Evolutionary conservation across 129 eudicot genomes (phyloP).

Genomic region (Lactuca saligna): DNA sequence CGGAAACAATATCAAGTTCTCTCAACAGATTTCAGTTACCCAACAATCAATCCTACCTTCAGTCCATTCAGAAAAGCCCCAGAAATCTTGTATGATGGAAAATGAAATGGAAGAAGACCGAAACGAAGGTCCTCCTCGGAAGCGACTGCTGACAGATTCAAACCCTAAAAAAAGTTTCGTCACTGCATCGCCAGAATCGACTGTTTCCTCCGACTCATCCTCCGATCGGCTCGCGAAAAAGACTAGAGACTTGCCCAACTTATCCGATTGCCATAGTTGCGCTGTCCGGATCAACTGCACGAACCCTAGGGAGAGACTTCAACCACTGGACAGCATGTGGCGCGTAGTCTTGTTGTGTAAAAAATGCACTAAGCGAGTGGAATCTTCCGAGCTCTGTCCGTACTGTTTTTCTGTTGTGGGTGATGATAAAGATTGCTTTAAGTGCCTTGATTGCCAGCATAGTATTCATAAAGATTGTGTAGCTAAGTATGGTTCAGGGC

Average conservation of each 20-base stretch:
- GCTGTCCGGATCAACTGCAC: conserved; percentile 44
- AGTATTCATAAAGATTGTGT: conserved; percentile 65
- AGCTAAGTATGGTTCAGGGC: conserved; percentile 32
- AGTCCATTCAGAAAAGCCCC: not conserved
- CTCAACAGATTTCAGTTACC: not conserved
- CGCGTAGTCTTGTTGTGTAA: conserved; percentile 77
- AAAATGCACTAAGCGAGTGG: conserved; percentile 45
- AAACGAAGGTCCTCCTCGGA: conserved; percentile 30
- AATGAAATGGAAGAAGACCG: not conserved
- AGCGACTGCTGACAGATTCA: conserved; percentile 41
- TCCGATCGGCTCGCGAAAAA: conserved; percentile 37
- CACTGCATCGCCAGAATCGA: conserved; percentile 40
- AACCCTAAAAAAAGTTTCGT: conserved; percentile 32
- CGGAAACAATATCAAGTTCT: not conserved
- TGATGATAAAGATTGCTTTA: conserved; percentile 27
- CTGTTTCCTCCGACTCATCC: conserved; percentile 42
- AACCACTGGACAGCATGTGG: conserved; percentile 67
- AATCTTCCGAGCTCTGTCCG: conserved; percentile 44
- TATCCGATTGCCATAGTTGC: conserved; percentile 77
- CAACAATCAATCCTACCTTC: not conserved
- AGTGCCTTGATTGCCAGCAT: conserved; percentile 51
- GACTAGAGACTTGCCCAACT: conserved; percentile 72
- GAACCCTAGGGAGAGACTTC: conserved; percentile 68
- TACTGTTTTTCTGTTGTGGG: conserved; percentile 52
- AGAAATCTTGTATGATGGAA: conserved; percentile 17